A percentile compares a stretch with the other conserved stretches of the same genome.
These are phyloP conservation scores for Zymoseptoria tritici DNA, from an alignment of 2,329 filamentous ascomycete species.

Conservation along the genomic window DNA sequence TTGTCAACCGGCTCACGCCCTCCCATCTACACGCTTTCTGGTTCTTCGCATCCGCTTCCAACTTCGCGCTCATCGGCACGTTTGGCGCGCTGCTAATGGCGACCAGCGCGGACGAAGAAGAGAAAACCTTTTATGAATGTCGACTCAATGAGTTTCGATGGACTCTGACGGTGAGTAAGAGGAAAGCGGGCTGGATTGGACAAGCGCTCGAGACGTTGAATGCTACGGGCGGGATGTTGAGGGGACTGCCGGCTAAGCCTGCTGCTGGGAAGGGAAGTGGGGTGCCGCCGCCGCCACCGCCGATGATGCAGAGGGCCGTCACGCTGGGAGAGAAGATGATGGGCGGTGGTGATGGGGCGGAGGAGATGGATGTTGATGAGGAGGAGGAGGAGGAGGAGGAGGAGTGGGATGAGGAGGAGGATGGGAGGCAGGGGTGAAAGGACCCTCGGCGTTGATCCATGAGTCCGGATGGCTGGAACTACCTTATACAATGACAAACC, in stretches of 20 bases:
- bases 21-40: constrained; percentile 85
- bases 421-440: too few species aligned
- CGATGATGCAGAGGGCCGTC: too few species aligned
- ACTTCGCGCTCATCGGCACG: constrained; percentile 90
- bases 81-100: constrained; percentile 88
- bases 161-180: constrained; percentile 81
- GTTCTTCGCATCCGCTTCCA: constrained; percentile 81
- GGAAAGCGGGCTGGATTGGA: constrained; percentile 51
- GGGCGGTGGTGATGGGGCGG: too few species aligned
- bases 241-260: constrained; percentile 39
- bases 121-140: constrained; percentile 85
- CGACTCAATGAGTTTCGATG: constrained; percentile 84
- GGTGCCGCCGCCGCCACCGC: too few species aligned
- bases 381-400: too few species aligned
- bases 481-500: too few species aligned
- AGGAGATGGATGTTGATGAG: too few species aligned
- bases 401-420: too few species aligned
- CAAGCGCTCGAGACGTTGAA: constrained; percentile 41
- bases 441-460: too few species aligned
- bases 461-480: too few species aligned
- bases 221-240: constrained; percentile 38
- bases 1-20: constrained; percentile 84
- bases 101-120: constrained; percentile 76
- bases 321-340: too few species aligned
- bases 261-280: too few species aligned